Evolutionary conservation across 305 asterid species (phyloP).

Genomic region (Petunia hybrid): DNA sequence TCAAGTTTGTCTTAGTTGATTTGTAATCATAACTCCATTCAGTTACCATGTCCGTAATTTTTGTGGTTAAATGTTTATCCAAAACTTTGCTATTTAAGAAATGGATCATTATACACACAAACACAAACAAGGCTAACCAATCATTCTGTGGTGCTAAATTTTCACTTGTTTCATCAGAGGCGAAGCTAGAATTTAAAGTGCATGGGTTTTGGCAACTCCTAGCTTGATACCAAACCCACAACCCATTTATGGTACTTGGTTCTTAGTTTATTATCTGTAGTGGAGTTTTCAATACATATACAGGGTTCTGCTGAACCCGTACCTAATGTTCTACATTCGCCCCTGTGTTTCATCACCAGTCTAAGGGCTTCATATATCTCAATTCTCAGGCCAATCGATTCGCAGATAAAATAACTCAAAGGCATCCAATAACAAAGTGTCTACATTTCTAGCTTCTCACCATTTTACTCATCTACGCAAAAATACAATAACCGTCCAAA

Average conservation of each 20-base stretch:
- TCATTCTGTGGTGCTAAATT: not conserved
- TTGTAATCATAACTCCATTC: not conserved
- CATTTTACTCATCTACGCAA: not conserved
- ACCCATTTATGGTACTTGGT: no score
- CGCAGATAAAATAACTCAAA: not conserved
- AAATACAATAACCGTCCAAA: not conserved
- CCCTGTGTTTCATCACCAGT: not conserved
- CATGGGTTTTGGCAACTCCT: no score
- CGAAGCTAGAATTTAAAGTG: no score
- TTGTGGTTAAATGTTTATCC: not conserved
- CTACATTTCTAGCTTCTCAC: not conserved
- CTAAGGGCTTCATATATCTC: not conserved
- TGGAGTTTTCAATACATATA: no score
- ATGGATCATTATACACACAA: not conserved
- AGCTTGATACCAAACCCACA: no score
- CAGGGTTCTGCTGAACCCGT: no score
- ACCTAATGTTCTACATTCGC: no score
- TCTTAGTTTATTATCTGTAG: no score
- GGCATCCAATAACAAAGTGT: constrained; percentile 17
- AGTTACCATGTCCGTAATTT: not conserved
- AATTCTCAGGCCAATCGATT: not conserved
- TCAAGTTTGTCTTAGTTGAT: constrained; percentile 6
- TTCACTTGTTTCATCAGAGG: no score
- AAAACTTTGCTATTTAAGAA: not conserved
- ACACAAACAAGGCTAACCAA: constrained; percentile 5